Base-by-base conservation (phyloP, 768 basidiomycete genomes). In the Epithele typhae region DNA sequence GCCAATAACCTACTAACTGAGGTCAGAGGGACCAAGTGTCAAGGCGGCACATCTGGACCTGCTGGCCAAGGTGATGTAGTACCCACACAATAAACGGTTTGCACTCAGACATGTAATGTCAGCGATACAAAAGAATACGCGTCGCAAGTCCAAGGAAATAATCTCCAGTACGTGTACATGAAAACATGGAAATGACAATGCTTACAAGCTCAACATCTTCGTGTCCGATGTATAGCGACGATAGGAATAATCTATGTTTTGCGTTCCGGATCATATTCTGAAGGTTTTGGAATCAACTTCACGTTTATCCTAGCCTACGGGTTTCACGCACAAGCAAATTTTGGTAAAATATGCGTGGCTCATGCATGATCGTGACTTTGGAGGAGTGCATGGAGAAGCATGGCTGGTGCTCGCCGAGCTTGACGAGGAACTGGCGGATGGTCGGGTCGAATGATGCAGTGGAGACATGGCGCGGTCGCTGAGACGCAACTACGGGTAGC, bases 181-280 rank as follows among this genome's bases (percentile, higher is more conserved):
- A 30, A 30, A 30, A 30, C 27, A 30, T 30, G 32, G 35, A 44
- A 39, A 39, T 22, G 10, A 39, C n/a, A 6, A 15, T 27, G 72
- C 86, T 56, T 46, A 94, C 95, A 54, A 99, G 74, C 51, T 88
- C 78, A 8, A 69, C 67, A 63, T 96, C 92, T 41, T 81, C 76
- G 10, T 81, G 76, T 11, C 92, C 92, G 44, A 96, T 81, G 63
- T 96, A 96, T 10, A 96, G 69, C 1, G 90, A 90, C 0, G 95
- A 96, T 23, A 99, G 75, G 59, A 94, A 89, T 56, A 99, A 80
- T 46, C 93, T 79, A 40, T 71, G 66, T 46, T 81, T 78, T 0
- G 95, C 95, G n/a, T 78, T 72, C 36, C 69, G 68, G 43, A 98
- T 82, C 75, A 91, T 83, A 48, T 78, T 71, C 92, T 94, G 38